Evolutionary conservation across 495 filamentous ascomycete species (phyloP).

Genomic region (Aspergillus diversus): DNA sequence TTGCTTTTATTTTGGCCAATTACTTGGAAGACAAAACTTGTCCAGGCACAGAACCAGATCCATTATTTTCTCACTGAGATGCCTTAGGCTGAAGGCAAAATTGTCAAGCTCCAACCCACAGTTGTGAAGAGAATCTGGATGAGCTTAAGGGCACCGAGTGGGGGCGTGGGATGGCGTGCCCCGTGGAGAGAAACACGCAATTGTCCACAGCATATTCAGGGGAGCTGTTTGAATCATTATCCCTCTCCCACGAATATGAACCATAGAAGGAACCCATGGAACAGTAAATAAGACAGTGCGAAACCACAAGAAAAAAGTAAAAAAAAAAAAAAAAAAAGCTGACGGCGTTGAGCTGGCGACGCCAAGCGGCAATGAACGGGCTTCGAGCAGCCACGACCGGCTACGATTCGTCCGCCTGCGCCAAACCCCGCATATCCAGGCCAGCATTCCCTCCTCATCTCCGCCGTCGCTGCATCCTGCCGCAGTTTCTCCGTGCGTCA

Average conservation of each 20-base stretch:
- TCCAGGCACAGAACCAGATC: no score
- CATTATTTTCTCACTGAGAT: no score
- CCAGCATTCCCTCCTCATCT: background rate
- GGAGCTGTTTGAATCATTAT: background rate
- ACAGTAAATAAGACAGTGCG: no score
- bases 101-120: no score
- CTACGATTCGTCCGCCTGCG: background rate
- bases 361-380: background rate
- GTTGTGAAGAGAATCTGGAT: no score
- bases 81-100: no score
- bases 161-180: conserved; percentile 24
- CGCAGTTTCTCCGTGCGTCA: background rate
- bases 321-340: background rate
- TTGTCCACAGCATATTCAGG: background rate
- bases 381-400: background rate
- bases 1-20: no score
- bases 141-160: no score
- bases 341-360: background rate
- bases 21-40: no score
- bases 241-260: background rate
- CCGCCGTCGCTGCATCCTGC: background rate
- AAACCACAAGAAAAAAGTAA: background rate
- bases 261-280: background rate
- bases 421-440: background rate
- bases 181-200: conserved; percentile 22